phyloP scores from a whole-genome alignment of 352 stramenopile genomes.

The Phytophthora cajani region DNA sequence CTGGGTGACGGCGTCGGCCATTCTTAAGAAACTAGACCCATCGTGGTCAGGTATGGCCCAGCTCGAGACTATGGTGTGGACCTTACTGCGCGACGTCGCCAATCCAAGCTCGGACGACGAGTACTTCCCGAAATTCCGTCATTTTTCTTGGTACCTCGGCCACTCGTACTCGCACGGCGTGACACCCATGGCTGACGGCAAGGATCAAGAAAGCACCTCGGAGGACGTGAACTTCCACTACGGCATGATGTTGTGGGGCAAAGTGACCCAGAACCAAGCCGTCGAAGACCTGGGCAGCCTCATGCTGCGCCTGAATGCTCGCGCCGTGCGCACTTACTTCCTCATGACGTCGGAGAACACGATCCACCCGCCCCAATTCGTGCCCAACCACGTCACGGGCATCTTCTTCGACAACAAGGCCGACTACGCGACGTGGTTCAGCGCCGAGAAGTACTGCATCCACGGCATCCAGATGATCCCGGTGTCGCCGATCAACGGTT shows the following conservation, averaged over 20 bases:
- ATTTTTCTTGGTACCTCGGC: slow-evolving; percentile 81
- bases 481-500: slow-evolving; percentile 74
- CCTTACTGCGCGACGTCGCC: slow-evolving; percentile 73
- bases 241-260: slow-evolving; percentile 80
- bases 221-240: slow-evolving; percentile 88
- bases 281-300: slow-evolving; percentile 77
- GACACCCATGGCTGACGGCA: slow-evolving; percentile 70
- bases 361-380: slow-evolving; percentile 69
- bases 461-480: slow-evolving; percentile 87
- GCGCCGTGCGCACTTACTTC: slow-evolving; percentile 76
- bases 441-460: slow-evolving; percentile 78
- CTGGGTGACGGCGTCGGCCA: slow-evolving; percentile 61
- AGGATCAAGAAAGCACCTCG: slow-evolving; percentile 79
- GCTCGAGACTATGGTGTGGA: slow-evolving; percentile 74
- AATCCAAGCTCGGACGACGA: slow-evolving; percentile 65
- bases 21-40: slow-evolving; percentile 56
- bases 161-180: slow-evolving; percentile 83
- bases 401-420: slow-evolving; percentile 85
- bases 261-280: slow-evolving; percentile 59
- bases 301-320: slow-evolving; percentile 77
- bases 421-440: slow-evolving; percentile 84
- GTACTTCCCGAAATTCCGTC: slow-evolving; percentile 77
- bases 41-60: slow-evolving; percentile 58
- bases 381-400: slow-evolving; percentile 79
- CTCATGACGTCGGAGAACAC: slow-evolving; percentile 74